Conservation (phyloP, 2,329 filamentous ascomycete species). For the Epichloe aotearoae region DNA sequence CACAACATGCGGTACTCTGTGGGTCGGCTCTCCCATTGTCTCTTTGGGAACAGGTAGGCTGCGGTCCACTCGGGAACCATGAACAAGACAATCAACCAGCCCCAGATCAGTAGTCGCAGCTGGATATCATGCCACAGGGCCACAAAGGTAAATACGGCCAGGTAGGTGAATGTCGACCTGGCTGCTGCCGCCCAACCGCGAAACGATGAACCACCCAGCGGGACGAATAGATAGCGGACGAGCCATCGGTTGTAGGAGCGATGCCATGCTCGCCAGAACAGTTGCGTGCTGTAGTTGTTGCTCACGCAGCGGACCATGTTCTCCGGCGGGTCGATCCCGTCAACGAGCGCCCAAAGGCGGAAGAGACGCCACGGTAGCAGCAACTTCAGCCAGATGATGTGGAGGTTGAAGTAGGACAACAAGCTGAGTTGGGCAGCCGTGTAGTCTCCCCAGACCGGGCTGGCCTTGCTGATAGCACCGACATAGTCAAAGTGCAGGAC, state of each 20-base stretch:
- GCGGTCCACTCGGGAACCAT: slow-evolving; percentile 78
- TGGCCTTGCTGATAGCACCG: slow-evolving; percentile 74
- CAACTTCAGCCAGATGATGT: slow-evolving; percentile 96
- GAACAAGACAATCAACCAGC: slow-evolving; percentile 91
- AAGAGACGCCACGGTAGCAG: slow-evolving; percentile 97
- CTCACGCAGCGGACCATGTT: slow-evolving; percentile 97
- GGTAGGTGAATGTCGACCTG: slow-evolving; percentile 58
- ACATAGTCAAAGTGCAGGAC: slow-evolving; percentile 88
- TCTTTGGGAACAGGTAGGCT: slow-evolving; percentile 55
- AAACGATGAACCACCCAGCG: slow-evolving; percentile 60
- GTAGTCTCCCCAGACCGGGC: slow-evolving; percentile 70
- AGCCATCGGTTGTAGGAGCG: slow-evolving; percentile 91
- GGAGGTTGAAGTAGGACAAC: slow-evolving; percentile 89
- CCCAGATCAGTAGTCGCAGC: slow-evolving; percentile 82
- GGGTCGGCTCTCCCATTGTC: slow-evolving; percentile 55
- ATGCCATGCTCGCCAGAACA: slow-evolving; percentile 96
- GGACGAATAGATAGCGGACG: slow-evolving; percentile 85
- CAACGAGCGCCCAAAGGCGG: slow-evolving; percentile 84
- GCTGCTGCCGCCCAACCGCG: slow-evolving; percentile 31
- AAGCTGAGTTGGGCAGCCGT: slow-evolving; percentile 78
- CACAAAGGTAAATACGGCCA: slow-evolving; percentile 88
- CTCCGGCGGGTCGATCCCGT: slow-evolving; percentile 88
- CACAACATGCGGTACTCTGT: slow-evolving; percentile 68
- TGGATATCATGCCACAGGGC: slow-evolving; percentile 97
- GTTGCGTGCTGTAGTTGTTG: slow-evolving; percentile 81